phyloP scores from a whole-genome alignment of 2,329 filamentous ascomycete species.

The Xylaria sp. region DNA sequence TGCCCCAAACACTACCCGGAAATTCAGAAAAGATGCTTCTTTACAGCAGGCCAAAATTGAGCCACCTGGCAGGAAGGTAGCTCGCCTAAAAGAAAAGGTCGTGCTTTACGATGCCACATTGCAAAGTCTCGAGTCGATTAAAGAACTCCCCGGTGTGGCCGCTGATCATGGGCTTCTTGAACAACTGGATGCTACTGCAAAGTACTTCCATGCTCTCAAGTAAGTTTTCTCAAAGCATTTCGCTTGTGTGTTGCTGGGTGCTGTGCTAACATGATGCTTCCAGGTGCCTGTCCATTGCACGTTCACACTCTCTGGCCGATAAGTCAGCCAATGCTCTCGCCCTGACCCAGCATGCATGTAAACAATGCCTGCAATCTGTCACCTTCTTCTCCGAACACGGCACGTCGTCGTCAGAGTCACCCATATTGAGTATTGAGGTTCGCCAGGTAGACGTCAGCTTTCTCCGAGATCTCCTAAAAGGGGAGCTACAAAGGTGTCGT shows the following conservation, averaged over 20 bases:
- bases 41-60: conserved; percentile 60
- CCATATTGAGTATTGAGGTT: conserved; percentile 76
- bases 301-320: conserved; percentile 81
- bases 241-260: not conserved
- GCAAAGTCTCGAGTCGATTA: conserved; percentile 90
- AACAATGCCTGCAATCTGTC: conserved; percentile 66
- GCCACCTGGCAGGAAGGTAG: conserved; percentile 78
- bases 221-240: conserved; percentile 55
- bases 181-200: conserved; percentile 80
- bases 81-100: conserved; percentile 84
- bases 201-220: conserved; percentile 92
- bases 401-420: conserved; percentile 51
- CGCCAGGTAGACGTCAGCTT: conserved; percentile 66
- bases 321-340: conserved; percentile 85
- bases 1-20: conserved; percentile 57
- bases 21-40: conserved; percentile 65
- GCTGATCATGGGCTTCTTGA: conserved; percentile 80
- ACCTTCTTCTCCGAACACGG: conserved; percentile 57
- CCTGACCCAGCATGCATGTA: conserved; percentile 77
- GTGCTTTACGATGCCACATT: conserved; percentile 92
- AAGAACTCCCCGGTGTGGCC: conserved; percentile 88
- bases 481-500: conserved; percentile 82
- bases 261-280: conserved; percentile 37
- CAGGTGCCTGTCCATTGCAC: conserved; percentile 84
- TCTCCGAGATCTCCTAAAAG: conserved; percentile 71